Conservation (phyloP, 768 basidiomycete genomes). For the Pulveroboletus ravenelii region DNA sequence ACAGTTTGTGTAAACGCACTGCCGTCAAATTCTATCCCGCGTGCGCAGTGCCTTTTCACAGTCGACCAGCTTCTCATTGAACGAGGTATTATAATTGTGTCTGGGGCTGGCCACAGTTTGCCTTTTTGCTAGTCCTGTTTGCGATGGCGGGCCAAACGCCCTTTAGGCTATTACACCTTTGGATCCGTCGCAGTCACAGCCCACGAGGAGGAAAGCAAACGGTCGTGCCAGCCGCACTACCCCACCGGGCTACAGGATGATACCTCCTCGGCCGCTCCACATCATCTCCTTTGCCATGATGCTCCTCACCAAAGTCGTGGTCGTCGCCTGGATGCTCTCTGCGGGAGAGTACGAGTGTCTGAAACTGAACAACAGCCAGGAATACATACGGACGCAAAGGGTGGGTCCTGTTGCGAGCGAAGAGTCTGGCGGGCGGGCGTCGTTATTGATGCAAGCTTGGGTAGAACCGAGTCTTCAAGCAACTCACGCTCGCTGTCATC, state of each 20-base stretch:
- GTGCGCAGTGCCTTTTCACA: background rate
- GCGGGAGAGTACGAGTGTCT: constrained; percentile 16
- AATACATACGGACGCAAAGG: constrained; percentile 17
- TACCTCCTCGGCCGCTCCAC: constrained; percentile 9
- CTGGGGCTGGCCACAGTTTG: constrained; percentile 1
- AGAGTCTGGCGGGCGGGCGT: no score
- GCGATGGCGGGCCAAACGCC: background rate
- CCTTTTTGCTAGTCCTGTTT: constrained; percentile 2
- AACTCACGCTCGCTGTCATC: constrained; percentile 22
- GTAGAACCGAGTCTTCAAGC: constrained; percentile 21
- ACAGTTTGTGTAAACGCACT: no score
- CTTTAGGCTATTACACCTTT: background rate
- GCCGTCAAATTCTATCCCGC: background rate
- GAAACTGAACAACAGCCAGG: constrained; percentile 14
- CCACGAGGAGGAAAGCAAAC: background rate
- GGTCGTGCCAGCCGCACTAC: background rate
- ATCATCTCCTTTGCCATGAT: constrained; percentile 10
- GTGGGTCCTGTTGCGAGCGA: constrained; percentile 7
- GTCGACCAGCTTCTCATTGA: background rate
- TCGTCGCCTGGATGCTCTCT: constrained; percentile 19
- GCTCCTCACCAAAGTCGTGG: constrained; percentile 19
- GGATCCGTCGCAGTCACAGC: background rate
- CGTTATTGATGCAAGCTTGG: background rate
- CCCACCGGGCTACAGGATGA: constrained; percentile 13
- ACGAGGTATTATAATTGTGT: constrained; percentile 7